Evolutionary conservation across 1,284 basidiomycete species (phyloP).

Genomic region (Austropuccinia psidii): DNA sequence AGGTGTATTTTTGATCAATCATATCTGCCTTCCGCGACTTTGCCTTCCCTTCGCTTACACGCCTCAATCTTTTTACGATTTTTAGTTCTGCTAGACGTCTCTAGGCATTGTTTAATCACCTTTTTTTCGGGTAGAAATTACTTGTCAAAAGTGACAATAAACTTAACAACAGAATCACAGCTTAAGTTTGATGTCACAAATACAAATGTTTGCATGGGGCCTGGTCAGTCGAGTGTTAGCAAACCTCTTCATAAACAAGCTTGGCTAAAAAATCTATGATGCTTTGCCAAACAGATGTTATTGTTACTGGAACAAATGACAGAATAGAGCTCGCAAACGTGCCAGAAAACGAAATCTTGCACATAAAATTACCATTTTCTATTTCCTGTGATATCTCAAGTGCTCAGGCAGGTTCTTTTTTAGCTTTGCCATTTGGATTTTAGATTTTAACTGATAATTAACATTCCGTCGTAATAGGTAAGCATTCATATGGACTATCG

Average conservation of each 20-base stretch:
- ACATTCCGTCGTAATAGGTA: neutral
- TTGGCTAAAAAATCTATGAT: no score
- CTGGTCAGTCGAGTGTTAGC: no score
- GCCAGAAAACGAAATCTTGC: no score
- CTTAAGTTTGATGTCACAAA: neutral
- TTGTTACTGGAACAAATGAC: neutral
- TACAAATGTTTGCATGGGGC: no score
- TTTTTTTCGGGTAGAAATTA: constrained; percentile 22
- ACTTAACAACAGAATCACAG: neutral
- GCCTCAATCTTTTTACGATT: neutral
- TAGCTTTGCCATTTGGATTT: neutral
- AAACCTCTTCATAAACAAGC: no score
- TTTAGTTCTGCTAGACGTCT: constrained; percentile 1
- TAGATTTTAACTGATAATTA: neutral
- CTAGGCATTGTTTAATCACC: neutral
- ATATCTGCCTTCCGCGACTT: neutral
- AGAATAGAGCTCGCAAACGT: no score
- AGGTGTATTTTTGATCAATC: neutral
- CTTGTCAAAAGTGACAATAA: neutral
- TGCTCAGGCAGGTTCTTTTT: neutral
- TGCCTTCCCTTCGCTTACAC: neutral
- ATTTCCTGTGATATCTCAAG: neutral
- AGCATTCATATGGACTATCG: constrained; percentile 1
- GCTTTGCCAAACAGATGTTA: no score
- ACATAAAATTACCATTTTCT: no score